Base-by-base conservation (phyloP, 495 filamentous ascomycete species). In the Staphylotrichum longicolle region DNA sequence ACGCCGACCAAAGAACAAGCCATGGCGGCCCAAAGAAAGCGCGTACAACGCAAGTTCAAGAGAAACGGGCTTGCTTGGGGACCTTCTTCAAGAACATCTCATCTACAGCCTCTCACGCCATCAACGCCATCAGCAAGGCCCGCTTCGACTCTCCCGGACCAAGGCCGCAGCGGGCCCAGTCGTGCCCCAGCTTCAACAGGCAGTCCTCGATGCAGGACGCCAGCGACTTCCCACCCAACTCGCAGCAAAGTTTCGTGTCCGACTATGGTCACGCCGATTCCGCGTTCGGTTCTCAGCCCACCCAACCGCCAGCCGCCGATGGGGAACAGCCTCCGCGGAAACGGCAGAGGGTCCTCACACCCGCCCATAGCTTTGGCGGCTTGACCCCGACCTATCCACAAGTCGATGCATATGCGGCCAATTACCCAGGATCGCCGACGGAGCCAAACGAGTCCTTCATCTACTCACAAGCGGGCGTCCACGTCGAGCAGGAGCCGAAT, bases 1-100 rank as follows among this genome's bases (percentile, higher is more conserved):
- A 98, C 94, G 4, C 94, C 94, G 0, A 98, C 94, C n/a, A 98
- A 98, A 73, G 94, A 98, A 75, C 94, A 98, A 74, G 94, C 94
- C 56, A 96, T 97, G 94, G 95, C 94, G 34, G 95, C 95, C 12
- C 91, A 96, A 71, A 80, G 94, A 60, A 98, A 98, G 70, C 84
- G 93, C 59, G 79, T 90, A 97, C 68, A 95, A 89, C 66, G 85
- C 85, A 27, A 83, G 82, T 46, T 79, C 85, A 72, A 9, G 87
- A 95, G 37, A 86, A 83, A 85, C 64, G 86, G 85, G 40, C 79
- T 88, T 58, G 81, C 85, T n/a, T n/a, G 12, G 91, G 89, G 9
- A 96, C 95, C 0, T 94, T 96, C 67, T 98, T 98, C 77, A 90
- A 92, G 67, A 96, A 94, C 69, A 96, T 98, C 63, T 97, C 93